A percentile compares a stretch with the other conserved stretches of the same genome.
These are phyloP conservation scores for Berberis thunbergii DNA, from an alignment of 164 flowering plant genomes.

Conservation along the genomic window DNA sequence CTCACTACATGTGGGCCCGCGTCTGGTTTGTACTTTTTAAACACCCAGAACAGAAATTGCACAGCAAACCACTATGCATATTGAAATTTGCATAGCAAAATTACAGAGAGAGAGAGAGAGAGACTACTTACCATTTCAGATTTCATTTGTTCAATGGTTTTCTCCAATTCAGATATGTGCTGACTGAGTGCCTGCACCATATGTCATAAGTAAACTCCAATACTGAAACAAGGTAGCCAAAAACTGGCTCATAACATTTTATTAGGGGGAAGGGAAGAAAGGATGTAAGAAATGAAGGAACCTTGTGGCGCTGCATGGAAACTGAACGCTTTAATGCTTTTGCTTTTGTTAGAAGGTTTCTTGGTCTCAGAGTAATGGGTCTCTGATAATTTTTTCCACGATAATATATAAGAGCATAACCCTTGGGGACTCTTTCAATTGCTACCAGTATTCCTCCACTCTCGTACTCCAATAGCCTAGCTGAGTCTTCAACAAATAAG, in stretches of 20 bases:
- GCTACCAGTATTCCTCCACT: constrained; percentile 92
- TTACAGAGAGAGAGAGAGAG: neutral
- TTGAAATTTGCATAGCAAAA: neutral
- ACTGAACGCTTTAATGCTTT: constrained; percentile 89
- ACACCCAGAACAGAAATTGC: neutral
- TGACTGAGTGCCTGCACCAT: constrained; percentile 81
- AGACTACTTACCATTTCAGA: constrained; percentile 55
- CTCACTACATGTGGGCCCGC: neutral
- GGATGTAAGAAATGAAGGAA: constrained; percentile 17
- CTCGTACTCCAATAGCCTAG: constrained; percentile 83
- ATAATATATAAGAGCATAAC: constrained; percentile 80
- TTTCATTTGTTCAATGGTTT: constrained; percentile 55
- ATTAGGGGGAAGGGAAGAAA: neutral
- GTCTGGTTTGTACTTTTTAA: neutral
- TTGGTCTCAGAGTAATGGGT: constrained; percentile 77
- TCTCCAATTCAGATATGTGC: constrained; percentile 84
- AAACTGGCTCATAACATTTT: neutral
- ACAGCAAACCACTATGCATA: neutral
- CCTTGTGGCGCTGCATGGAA: constrained; percentile 98
- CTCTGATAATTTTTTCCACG: constrained; percentile 93
- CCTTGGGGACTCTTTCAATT: constrained; percentile 90
- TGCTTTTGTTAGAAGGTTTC: constrained; percentile 90
- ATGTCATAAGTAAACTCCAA: constrained; percentile 3
- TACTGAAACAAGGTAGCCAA: neutral
- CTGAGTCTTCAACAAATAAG: constrained; percentile 88